A percentile compares a stretch with the other conserved stretches of the same genome.
These are phyloP conservation scores for Exobasidium rhododendri DNA, from an alignment of 1,284 basidiomycete species.

Conservation along the genomic window DNA sequence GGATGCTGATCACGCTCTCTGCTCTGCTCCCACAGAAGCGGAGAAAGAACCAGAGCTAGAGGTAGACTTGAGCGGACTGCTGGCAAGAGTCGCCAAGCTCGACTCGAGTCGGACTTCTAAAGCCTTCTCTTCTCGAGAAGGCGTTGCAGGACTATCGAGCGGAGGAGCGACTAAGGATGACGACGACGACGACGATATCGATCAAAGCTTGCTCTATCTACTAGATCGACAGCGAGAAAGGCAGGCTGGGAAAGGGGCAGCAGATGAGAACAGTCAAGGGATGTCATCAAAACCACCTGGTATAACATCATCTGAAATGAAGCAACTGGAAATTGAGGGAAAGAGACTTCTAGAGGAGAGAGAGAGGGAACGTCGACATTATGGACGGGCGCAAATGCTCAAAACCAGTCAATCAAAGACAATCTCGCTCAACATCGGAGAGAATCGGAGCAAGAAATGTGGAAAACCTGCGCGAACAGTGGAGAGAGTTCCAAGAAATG, in stretches of 20 bases:
- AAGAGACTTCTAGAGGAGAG: slow-evolving; percentile 12
- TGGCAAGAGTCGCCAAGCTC: slow-evolving; percentile 34
- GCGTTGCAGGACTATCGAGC: neutral
- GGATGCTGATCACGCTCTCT: slow-evolving; percentile 10
- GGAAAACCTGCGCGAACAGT: too few species aligned
- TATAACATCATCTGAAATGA: neutral
- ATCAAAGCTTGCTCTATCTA: slow-evolving; percentile 35
- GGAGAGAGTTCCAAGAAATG: neutral
- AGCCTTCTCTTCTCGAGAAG: slow-evolving; percentile 23
- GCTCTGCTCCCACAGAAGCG: neutral
- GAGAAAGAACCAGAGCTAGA: slow-evolving; percentile 42
- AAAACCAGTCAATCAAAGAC: slow-evolving; percentile 6
- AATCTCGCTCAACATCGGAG: slow-evolving; percentile 7
- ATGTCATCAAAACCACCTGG: neutral
- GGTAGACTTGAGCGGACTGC: slow-evolving; percentile 41
- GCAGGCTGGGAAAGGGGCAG: neutral
- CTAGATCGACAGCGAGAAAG: slow-evolving; percentile 27
- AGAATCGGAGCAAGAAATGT: neutral
- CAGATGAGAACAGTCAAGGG: neutral
- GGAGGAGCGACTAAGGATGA: slow-evolving; percentile 21
- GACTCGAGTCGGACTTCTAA: slow-evolving; percentile 22
- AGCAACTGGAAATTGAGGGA: slow-evolving; percentile 6
- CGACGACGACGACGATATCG: slow-evolving; percentile 39
- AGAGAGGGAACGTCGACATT: slow-evolving; percentile 8
- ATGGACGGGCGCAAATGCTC: slow-evolving; percentile 7